phyloP scores from a whole-genome alignment of 2,329 filamentous ascomycete genomes.

The Diaporthe batatas region DNA sequence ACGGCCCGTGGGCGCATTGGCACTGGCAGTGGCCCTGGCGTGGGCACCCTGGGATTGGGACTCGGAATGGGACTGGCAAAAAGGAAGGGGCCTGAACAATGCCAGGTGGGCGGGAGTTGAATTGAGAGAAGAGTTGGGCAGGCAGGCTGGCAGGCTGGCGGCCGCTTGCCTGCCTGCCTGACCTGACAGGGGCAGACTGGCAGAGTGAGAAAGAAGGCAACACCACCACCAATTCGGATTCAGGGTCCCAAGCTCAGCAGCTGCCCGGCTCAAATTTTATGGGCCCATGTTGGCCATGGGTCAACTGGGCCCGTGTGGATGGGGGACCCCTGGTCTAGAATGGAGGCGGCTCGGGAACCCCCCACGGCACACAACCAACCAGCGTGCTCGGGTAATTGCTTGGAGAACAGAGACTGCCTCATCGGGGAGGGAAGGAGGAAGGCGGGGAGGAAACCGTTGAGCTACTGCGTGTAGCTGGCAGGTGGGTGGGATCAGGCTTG shows the following conservation, averaged over 20 bases:
- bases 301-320: not conserved
- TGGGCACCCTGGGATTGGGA: not conserved
- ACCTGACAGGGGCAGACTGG: not conserved
- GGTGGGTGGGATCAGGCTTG: not conserved
- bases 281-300: slow-evolving; percentile 16
- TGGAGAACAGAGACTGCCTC: not conserved
- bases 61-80: not conserved
- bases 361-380: slow-evolving; percentile 13
- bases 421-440: not conserved
- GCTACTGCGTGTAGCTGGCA: not conserved
- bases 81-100: not conserved
- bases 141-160: not conserved
- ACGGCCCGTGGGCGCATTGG: not conserved
- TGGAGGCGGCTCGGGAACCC: slow-evolving; percentile 1
- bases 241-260: slow-evolving; percentile 32
- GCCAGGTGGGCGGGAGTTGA: not conserved
- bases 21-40: not conserved
- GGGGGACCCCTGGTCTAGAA: slow-evolving; percentile 5
- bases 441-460: slow-evolving; percentile 5
- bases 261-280: slow-evolving; percentile 13
- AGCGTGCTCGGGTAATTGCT: not conserved
- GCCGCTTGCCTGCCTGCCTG: too few species aligned
- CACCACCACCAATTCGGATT: not conserved
- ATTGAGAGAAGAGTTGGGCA: not conserved
- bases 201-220: too few species aligned